Percentiles rank a stretch among this genome's conserved stretches.
These are phyloP conservation scores for Podaxis sp. DNA, from an alignment of 768 basidiomycete species.

Conservation along the genomic window DNA sequence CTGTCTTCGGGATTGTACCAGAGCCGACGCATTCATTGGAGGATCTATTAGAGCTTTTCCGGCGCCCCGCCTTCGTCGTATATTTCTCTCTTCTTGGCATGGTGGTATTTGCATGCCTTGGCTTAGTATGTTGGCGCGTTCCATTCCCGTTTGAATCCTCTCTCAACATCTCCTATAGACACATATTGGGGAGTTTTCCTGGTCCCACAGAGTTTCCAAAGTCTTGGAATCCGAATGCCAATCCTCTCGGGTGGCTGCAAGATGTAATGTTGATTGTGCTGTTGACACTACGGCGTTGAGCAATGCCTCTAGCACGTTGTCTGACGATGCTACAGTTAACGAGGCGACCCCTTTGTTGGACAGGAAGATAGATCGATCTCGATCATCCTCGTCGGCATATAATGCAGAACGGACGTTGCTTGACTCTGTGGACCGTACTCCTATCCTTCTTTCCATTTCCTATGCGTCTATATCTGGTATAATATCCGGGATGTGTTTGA, in stretches of 20 bases:
- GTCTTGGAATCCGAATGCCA: slow-evolving; percentile 23
- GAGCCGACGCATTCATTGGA: slow-evolving; percentile 85
- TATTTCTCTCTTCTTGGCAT: slow-evolving; percentile 77
- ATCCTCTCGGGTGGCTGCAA: slow-evolving; percentile 27
- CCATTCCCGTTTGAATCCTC: background rate
- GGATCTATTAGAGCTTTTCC: slow-evolving; percentile 76
- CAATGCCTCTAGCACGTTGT: slow-evolving; percentile 17
- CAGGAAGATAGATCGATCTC: slow-evolving; percentile 23
- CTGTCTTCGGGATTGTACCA: slow-evolving; percentile 88
- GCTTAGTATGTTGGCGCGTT: slow-evolving; percentile 47
- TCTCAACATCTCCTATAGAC: slow-evolving; percentile 45
- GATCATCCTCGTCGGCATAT: slow-evolving; percentile 2
- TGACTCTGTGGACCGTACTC: slow-evolving; percentile 40
- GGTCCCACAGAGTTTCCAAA: slow-evolving; percentile 37
- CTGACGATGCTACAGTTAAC: slow-evolving; percentile 3
- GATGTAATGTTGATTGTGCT: slow-evolving; percentile 35
- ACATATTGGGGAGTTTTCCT: slow-evolving; percentile 67
- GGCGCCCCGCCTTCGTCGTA: slow-evolving; percentile 70
- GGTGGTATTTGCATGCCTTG: slow-evolving; percentile 56
- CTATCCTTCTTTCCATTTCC: slow-evolving; percentile 70
- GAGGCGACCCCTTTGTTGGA: slow-evolving; percentile 54
- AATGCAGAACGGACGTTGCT: slow-evolving; percentile 18
- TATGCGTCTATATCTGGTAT: slow-evolving; percentile 89
- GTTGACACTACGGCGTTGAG: slow-evolving; percentile 38
- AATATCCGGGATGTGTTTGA: slow-evolving; percentile 86